Conservation (phyloP, 176 grass and related monocot genomes). For the Oryza punctata region DNA sequence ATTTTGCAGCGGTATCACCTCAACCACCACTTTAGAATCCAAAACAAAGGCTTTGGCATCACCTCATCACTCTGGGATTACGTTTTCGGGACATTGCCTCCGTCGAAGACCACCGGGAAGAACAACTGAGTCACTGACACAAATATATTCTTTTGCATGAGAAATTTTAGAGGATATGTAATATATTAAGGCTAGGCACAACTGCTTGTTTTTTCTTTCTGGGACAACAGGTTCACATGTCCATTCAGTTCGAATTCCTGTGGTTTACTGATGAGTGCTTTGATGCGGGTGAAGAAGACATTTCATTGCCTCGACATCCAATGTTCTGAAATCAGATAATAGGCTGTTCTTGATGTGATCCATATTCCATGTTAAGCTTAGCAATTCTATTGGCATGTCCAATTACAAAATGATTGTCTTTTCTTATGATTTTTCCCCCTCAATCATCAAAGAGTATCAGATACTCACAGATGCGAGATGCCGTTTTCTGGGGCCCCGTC, state of each 20-base stretch:
- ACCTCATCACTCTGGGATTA: constrained; percentile 85
- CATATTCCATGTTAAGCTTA: neutral
- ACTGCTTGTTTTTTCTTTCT: constrained; percentile 26
- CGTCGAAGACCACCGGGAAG: constrained; percentile 36
- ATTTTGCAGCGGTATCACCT: constrained; percentile 80
- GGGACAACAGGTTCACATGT: constrained; percentile 16
- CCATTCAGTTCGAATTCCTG: constrained; percentile 40
- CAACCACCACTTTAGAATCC: constrained; percentile 89
- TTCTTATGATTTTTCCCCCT: neutral
- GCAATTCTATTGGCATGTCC: neutral
- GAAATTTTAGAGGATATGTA: constrained; percentile 47
- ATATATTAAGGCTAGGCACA: constrained; percentile 55
- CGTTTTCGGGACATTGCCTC: constrained; percentile 74
- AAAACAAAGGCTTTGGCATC: constrained; percentile 88
- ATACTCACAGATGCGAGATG: neutral
- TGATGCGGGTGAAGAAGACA: constrained; percentile 14
- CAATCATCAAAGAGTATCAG: neutral
- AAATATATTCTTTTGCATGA: constrained; percentile 38
- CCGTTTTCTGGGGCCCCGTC: neutral
- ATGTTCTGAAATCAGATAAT: neutral
- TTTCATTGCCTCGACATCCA: constrained; percentile 11
- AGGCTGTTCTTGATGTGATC: neutral
- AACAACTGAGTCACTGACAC: constrained; percentile 36
- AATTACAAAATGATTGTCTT: neutral
- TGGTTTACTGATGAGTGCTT: constrained; percentile 40